phyloP scores from a whole-genome alignment of 768 basidiomycete species.

The Tricholoma sp. region DNA sequence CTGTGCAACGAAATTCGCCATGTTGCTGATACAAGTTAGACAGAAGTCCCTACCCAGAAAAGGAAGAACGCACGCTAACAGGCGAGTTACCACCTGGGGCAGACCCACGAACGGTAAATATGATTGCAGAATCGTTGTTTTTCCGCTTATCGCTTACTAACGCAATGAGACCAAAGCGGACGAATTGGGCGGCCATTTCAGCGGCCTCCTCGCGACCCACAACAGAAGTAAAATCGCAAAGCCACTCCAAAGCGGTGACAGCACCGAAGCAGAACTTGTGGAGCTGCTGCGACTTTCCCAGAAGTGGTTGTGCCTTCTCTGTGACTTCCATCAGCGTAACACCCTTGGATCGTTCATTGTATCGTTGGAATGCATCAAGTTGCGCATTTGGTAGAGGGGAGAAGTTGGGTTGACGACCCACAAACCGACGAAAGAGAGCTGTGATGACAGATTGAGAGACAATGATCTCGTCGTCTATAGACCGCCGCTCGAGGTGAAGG shows the following conservation, averaged over 20 bases:
- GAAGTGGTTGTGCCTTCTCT: slow-evolving; percentile 56
- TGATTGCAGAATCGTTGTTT: slow-evolving; percentile 88
- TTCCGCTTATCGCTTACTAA: slow-evolving; percentile 90
- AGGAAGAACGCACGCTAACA: slow-evolving; percentile 51
- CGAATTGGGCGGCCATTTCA: slow-evolving; percentile 97
- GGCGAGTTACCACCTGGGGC: slow-evolving; percentile 71
- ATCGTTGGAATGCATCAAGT: slow-evolving; percentile 61
- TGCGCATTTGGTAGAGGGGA: slow-evolving; percentile 40
- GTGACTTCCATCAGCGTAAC: slow-evolving; percentile 65
- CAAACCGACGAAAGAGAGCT: slow-evolving; percentile 92
- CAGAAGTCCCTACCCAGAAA: slow-evolving; percentile 7
- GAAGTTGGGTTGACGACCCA: slow-evolving; percentile 84
- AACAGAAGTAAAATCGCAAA: slow-evolving; percentile 95
- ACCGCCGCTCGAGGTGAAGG: slow-evolving; percentile 90
- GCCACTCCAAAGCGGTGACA: slow-evolving; percentile 89
- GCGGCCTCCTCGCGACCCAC: slow-evolving; percentile 95
- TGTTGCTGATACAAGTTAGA: slow-evolving; percentile 53
- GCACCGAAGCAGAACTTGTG: slow-evolving; percentile 82
- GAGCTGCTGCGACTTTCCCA: slow-evolving; percentile 40
- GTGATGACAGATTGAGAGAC: slow-evolving; percentile 92
- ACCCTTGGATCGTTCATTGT: slow-evolving; percentile 76
- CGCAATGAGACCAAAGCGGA: slow-evolving; percentile 85
- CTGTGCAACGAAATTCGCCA: slow-evolving; percentile 94
- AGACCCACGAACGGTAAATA: slow-evolving; percentile 85
- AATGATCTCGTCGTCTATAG: slow-evolving; percentile 95